These are phyloP conservation scores for Globisporangium okanoganense DNA, from an alignment of 352 stramenopile genomes.

Conservation along the genomic window DNA sequence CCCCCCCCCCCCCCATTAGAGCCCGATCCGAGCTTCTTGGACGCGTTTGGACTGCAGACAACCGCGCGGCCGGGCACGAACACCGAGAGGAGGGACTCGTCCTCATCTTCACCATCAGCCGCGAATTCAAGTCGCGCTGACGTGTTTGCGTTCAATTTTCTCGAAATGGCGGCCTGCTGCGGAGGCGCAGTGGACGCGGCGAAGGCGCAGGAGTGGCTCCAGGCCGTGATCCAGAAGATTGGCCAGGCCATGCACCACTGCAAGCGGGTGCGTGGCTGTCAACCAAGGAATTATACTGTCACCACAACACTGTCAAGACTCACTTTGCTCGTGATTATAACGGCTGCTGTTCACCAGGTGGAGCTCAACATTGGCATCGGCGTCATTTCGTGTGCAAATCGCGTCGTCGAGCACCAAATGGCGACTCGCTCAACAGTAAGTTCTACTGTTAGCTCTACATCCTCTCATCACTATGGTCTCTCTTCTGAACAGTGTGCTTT, in stretches of 20 bases:
- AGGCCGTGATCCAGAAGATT: conserved; percentile 48
- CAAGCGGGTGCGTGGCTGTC: conserved; percentile 26
- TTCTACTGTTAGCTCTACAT: neutral
- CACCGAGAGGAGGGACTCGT: conserved; percentile 6
- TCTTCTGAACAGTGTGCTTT: too few relatives aligned
- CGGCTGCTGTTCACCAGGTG: conserved; percentile 32
- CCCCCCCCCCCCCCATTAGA: too few relatives aligned
- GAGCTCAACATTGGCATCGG: conserved; percentile 65
- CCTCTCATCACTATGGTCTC: too few relatives aligned
- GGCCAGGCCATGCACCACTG: conserved; percentile 52
- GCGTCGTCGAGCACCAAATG: conserved; percentile 53
- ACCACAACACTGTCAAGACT: neutral
- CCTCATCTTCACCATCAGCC: neutral
- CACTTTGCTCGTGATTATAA: neutral
- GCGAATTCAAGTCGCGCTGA: neutral
- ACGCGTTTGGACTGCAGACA: conserved; percentile 42
- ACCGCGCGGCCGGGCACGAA: neutral
- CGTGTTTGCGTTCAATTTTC: conserved; percentile 43
- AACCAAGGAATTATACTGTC: too few relatives aligned
- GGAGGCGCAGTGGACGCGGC: conserved; percentile 33
- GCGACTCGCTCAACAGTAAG: conserved; percentile 39
- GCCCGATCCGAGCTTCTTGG: conserved; percentile 49
- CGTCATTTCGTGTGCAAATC: conserved; percentile 40
- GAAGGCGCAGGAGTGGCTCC: conserved; percentile 62
- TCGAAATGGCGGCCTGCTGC: conserved; percentile 73